A percentile compares a stretch with the other conserved stretches of the same genome.
Conservation (phyloP, 116 monocot genomes). For the Zostera marina region DNA sequence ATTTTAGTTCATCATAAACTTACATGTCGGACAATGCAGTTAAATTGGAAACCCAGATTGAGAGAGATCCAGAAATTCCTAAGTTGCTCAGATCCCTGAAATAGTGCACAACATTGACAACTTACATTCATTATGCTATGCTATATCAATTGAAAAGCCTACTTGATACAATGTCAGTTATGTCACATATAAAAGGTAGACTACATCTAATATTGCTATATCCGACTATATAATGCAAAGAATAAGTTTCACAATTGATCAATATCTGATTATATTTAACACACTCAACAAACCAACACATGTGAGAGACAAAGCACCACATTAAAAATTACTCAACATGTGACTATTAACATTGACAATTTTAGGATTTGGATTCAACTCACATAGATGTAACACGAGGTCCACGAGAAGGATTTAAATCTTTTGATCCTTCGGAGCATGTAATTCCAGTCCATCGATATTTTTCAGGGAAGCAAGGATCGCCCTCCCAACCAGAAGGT, state of each 20-base stretch:
- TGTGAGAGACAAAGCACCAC: no score
- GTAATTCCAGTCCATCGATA: conserved; percentile 72
- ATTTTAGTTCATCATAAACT: conserved; percentile 5
- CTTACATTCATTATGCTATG: no score
- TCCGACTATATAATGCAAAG: no score
- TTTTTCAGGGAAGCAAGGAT: conserved; percentile 65
- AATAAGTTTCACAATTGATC: no score
- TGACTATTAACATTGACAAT: no score
- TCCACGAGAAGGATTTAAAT: no score
- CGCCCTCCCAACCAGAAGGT: conserved; percentile 78
- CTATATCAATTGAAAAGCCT: no score
- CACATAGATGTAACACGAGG: conserved; percentile 55
- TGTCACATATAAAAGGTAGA: no score
- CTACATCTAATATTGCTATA: no score
- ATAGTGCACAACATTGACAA: neutral
- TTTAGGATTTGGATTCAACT: conserved; percentile 18
- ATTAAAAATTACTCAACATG: no score
- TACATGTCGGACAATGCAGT: conserved; percentile 71
- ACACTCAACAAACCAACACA: neutral
- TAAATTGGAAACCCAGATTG: conserved; percentile 44
- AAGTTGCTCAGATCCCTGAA: conserved; percentile 61
- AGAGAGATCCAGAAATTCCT: conserved; percentile 58
- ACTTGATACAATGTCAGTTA: no score
- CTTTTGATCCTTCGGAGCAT: conserved; percentile 29
- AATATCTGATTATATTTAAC: no score